Evolutionary conservation across 2,329 filamentous ascomycete species (phyloP).

Genomic region (Periconia sp.): DNA sequence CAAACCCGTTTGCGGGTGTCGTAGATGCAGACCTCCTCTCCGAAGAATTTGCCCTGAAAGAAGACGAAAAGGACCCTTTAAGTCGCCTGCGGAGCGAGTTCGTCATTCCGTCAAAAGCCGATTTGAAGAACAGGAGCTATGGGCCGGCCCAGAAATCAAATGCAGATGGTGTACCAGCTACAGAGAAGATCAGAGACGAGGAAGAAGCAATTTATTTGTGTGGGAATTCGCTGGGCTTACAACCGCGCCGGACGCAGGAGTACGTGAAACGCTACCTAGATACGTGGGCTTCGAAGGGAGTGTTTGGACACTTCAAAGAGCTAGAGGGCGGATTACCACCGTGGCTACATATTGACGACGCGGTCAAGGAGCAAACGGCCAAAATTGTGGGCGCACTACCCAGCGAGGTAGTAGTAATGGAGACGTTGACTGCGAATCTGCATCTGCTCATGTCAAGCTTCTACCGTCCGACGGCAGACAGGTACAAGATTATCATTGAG

Average conservation of each 20-base stretch:
- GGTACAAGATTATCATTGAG: conserved; percentile 84
- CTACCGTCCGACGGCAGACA: conserved; percentile 70
- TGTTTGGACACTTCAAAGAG: conserved; percentile 79
- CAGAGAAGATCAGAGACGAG: conserved; percentile 10
- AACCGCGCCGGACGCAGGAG: conserved; percentile 71
- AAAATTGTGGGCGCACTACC: conserved; percentile 75
- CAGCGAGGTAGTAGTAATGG: conserved; percentile 85
- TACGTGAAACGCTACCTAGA: conserved; percentile 76
- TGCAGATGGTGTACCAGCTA: conserved; percentile 27
- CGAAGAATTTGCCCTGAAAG: conserved; percentile 34
- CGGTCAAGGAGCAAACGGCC: conserved; percentile 72
- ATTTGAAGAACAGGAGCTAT: conserved; percentile 67
- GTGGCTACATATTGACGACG: conserved; percentile 81
- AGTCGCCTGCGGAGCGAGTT: conserved; percentile 68
- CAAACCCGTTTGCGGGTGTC: conserved; percentile 30
- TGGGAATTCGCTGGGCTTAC: conserved; percentile 86
- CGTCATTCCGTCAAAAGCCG: conserved; percentile 75
- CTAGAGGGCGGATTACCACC: conserved; percentile 71
- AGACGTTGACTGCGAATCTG: conserved; percentile 81
- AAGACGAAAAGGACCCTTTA: conserved; percentile 48
- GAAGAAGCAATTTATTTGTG: conserved; percentile 77
- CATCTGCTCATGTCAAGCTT: conserved; percentile 86
- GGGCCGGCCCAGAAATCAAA: conserved; percentile 9
- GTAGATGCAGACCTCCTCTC: conserved; percentile 30
- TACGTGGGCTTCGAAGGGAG: conserved; percentile 84